Evolutionary conservation across 148 eudicot species (phyloP).

Genomic region (Oxyria digyna): DNA sequence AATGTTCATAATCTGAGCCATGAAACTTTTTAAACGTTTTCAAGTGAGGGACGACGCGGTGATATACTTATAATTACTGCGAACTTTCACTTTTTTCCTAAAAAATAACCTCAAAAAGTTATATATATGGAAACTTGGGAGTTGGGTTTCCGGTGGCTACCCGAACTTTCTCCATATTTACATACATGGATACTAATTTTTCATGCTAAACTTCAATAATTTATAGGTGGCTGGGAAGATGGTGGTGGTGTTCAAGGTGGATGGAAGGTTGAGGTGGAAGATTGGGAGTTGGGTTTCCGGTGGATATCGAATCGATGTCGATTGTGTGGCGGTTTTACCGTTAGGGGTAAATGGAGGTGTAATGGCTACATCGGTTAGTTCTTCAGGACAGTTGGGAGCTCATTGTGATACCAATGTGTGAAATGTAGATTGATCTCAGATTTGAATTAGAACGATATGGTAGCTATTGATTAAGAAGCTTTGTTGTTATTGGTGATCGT

Average conservation of each 20-base stretch:
- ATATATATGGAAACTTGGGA: too few species aligned
- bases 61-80: too few species aligned
- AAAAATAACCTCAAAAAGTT: too few species aligned
- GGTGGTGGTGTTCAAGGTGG: constrained; percentile 32
- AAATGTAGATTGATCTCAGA: background rate
- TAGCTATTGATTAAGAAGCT: background rate
- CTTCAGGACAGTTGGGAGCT: constrained; percentile 3
- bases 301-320: constrained; percentile 45
- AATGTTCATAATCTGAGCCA: too few species aligned
- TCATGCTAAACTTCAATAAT: background rate
- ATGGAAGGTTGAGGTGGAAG: constrained; percentile 69
- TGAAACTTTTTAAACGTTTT: too few species aligned
- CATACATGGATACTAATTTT: background rate
- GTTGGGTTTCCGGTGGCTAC: too few species aligned
- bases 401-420: constrained; percentile 3
- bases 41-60: too few species aligned
- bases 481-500: too few species aligned
- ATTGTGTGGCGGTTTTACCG: constrained; percentile 49
- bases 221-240: constrained; percentile 36
- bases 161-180: too few species aligned
- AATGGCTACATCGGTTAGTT: background rate
- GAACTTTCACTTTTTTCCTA: too few species aligned
- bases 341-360: constrained; percentile 23
- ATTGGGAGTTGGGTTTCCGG: constrained; percentile 86
- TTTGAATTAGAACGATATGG: background rate